Conservation (phyloP, 345 rosid species). For the Dimocarpus longan region DNA sequence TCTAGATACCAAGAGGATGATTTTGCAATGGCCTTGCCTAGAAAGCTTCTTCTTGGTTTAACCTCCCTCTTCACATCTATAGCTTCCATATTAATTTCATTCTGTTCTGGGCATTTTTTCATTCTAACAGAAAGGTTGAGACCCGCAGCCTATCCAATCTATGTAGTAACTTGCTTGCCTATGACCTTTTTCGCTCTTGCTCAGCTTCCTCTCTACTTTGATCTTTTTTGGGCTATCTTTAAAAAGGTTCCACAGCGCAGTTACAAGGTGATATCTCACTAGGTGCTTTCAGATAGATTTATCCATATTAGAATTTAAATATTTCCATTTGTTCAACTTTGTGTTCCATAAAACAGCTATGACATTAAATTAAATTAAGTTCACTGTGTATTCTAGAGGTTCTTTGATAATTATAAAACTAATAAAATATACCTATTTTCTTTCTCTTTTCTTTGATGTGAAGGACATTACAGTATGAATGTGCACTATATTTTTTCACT, state of each 20-base stretch:
- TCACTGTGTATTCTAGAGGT: background rate
- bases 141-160: slow-evolving; percentile 14
- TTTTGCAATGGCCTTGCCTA: slow-evolving; percentile 20
- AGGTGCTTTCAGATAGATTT: background rate
- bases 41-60: slow-evolving; percentile 29
- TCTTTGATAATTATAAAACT: background rate
- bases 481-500: background rate
- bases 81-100: slow-evolving; percentile 25
- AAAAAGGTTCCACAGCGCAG: slow-evolving; percentile 22
- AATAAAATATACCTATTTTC: background rate
- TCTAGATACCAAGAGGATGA: slow-evolving; percentile 30
- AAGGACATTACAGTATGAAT: background rate
- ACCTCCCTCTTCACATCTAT: slow-evolving; percentile 28
- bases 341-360: background rate
- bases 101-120: slow-evolving; percentile 38
- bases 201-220: slow-evolving; percentile 29
- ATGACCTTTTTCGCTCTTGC: slow-evolving; percentile 26
- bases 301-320: background rate
- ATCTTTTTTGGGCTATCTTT: slow-evolving; percentile 20
- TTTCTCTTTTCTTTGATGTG: background rate
- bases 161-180: slow-evolving; percentile 33
- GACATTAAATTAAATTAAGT: background rate
- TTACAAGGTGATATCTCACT: slow-evolving; percentile 5
- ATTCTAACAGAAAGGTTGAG: slow-evolving; percentile 19
- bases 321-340: background rate